phyloP scores from a whole-genome alignment of 2,329 filamentous ascomycete genomes.

The Emydomyces testavorans region DNA sequence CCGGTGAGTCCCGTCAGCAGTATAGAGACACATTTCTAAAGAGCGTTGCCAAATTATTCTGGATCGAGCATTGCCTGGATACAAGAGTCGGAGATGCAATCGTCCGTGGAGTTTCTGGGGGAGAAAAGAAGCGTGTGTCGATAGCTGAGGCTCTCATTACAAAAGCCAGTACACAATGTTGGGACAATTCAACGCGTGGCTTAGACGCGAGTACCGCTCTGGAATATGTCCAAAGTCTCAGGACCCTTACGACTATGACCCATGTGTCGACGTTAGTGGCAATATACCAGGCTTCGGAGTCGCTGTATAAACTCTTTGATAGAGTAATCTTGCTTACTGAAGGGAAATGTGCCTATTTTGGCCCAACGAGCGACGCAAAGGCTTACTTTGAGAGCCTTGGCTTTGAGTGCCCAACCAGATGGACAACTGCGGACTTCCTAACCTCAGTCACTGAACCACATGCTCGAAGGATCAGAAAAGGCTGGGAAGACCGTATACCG shows the following conservation, averaged over 20 bases:
- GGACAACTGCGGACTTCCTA: conserved; percentile 65
- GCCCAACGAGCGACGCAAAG: conserved; percentile 51
- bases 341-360: conserved; percentile 63
- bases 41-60: conserved; percentile 60
- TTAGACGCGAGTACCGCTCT: conserved; percentile 63
- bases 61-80: conserved; percentile 58
- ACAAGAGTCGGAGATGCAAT: conserved; percentile 67
- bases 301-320: conserved; percentile 48
- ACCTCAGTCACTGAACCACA: conserved; percentile 57
- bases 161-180: conserved; percentile 54
- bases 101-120: conserved; percentile 58
- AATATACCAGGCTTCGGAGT: conserved; percentile 55
- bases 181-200: conserved; percentile 66
- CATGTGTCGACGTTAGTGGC: conserved; percentile 53
- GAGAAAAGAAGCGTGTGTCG: conserved; percentile 66
- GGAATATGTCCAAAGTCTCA: conserved; percentile 58
- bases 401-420: conserved; percentile 58
- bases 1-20: conserved; percentile 50
- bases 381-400: conserved; percentile 59
- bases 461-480: conserved; percentile 45
- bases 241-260: conserved; percentile 53
- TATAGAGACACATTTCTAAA: conserved; percentile 52
- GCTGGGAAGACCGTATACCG: conserved; percentile 48
- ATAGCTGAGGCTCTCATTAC: conserved; percentile 68
- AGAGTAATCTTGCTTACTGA: conserved; percentile 57